Evolutionary conservation across 2,329 filamentous ascomycete genomes (phyloP).

Genomic region (Ilyonectria robusta): DNA sequence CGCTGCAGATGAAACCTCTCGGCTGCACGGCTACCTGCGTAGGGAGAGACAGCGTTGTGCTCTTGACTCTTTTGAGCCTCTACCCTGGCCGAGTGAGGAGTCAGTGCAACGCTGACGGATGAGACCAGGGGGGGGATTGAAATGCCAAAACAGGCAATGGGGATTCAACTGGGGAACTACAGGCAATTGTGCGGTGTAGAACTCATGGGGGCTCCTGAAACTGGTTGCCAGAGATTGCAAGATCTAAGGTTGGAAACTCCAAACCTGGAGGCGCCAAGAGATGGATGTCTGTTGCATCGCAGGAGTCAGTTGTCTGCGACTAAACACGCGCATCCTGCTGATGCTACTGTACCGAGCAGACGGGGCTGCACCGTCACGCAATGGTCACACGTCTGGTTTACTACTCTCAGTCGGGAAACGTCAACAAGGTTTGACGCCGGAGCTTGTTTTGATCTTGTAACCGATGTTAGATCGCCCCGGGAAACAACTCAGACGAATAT

Average conservation of each 20-base stretch:
- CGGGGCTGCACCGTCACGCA: constrained; percentile 5
- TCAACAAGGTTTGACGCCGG: constrained; percentile 15
- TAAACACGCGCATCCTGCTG: constrained; percentile 3
- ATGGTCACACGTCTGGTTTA: constrained; percentile 11
- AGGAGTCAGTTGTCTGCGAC: background rate
- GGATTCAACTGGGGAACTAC: constrained; percentile 6
- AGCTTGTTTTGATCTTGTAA: constrained; percentile 21
- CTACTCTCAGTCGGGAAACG: constrained; percentile 22
- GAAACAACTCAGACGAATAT: constrained; percentile 25
- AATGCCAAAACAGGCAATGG: constrained; percentile 4
- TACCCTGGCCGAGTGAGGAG: constrained; percentile 17
- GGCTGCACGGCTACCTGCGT: constrained; percentile 21
- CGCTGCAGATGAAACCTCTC: constrained; percentile 28
- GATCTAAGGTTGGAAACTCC: constrained; percentile 13
- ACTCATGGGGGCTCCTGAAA: constrained; percentile 21
- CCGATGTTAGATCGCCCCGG: constrained; percentile 22
- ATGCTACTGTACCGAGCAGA: background rate
- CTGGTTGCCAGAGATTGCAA: constrained; percentile 2
- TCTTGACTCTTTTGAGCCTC: constrained; percentile 10
- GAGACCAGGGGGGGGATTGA: constrained; percentile 7
- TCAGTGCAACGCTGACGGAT: constrained; percentile 25
- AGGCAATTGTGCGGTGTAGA: constrained; percentile 13
- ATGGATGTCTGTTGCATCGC: constrained; percentile 12
- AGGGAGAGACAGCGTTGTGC: constrained; percentile 15
- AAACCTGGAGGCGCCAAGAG: constrained; percentile 18